Base-by-base conservation (phyloP, 2,329 filamentous ascomycete species). In the Stemphylium lycopersici region DNA sequence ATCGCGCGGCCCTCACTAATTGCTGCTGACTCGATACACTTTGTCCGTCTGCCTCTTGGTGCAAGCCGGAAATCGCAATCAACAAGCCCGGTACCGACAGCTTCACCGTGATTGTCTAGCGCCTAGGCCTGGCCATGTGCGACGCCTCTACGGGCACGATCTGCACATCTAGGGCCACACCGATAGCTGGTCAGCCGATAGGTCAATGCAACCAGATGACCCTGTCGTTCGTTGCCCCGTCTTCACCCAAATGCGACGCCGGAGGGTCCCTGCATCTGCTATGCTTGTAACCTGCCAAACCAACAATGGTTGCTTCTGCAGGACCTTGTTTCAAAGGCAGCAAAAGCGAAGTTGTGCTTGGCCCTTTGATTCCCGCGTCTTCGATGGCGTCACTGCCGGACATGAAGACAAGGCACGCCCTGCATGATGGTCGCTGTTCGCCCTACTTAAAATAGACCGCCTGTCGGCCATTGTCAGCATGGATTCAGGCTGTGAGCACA, bases 211-310 rank as follows among this genome's bases (percentile, higher is more conserved):
- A 56, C 48, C 59, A 68, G 56, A 60, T 63, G 61, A 67, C 63
- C 63, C 62, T 61, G 56, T 66, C 61, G 63, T 61, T 63, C 62
- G 59, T 59, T 63, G 58, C 62, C 66, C 64, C 59, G 55, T 56
- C 59, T 55, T 56, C 39, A 47, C 44, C 55, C 59, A 42, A 60
- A 44, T 62, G 58, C 57, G 59, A 56, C 49, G 52, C 48, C 50
- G 53, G 45, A 56, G 55, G 62, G 67, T 62, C 69, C 71, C 71
- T 74, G 71, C 71, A 71, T 62, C 68, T 63, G 65, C 60, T 57
- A 66, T 61, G 62, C 64, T 66, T 56, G 40, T 55, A 55, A 52
- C 58, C 62, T 65, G 60, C 61, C 54, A 33, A 26, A 39, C 56
- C 56, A 52, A 50, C 55, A 52, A 37, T 41, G 45, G 49, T 48